Base-by-base conservation (phyloP, 1,139 yeast genomes). In the Geotrichum citri-aurantii region DNA sequence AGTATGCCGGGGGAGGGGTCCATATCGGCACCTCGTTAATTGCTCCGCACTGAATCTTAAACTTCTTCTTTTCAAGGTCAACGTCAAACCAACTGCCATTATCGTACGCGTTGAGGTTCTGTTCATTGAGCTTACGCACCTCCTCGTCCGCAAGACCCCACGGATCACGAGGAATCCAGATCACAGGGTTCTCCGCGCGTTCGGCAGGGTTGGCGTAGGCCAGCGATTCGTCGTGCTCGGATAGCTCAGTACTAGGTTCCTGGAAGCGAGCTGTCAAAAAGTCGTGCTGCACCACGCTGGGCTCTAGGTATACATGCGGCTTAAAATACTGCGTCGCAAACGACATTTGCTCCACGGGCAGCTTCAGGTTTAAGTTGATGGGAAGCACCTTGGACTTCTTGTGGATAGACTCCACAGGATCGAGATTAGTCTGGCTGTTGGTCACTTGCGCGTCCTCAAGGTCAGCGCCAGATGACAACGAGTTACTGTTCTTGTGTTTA, bases 151-250 rank as follows among this genome's bases (percentile, higher is more conserved):
- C 84, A 69, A 89, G 80, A 0, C 98, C 98, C 79, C 82, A 81
- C 7, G 88, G 84, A 73, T 93, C 99, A 60, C 78, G 78, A 10
- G 97, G 95, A 65, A 93, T 81, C 99, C 99, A 93, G 23, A 93
- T 76, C 29, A 79, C 77, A 5, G 96, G 96, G 65, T 85, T 80
- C 46, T 77, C 73, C 0, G 84, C 85, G 24, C 81, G 75, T 10
- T 85, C 83, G 2, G 88, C 86, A 1, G 98, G 97, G 65, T 82
- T 80, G 65, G 82, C 80, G 73, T 85, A 93, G 5, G 96, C 96
- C 61, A 75, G 77, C 42, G 72, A 71, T 67, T 73, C 76, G 14
- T 69, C 75, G 6, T 71, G 74, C 19, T 71, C 74, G n/a, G 74
- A 62, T 53, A 66, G 54, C n/a, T 63, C 65, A 4, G 64, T 60